Evolutionary conservation across 2,329 filamentous ascomycete species (phyloP).

Genomic region (Colletotrichum eleusines): DNA sequence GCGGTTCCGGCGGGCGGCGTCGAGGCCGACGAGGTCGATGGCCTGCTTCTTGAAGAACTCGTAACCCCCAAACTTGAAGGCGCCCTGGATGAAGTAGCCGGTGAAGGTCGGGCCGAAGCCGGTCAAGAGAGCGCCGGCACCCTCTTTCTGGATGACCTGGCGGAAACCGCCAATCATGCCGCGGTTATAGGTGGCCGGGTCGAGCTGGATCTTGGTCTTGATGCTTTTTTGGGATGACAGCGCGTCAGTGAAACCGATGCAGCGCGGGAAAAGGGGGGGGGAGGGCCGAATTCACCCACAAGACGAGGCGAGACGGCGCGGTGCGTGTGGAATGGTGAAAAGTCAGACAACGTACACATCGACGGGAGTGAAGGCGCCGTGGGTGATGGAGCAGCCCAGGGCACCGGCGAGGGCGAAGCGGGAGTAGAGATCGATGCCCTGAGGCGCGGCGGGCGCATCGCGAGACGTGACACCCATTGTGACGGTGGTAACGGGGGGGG

Average conservation of each 20-base stretch:
- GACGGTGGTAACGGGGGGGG: too few relatives aligned
- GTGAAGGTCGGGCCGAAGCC: conserved; percentile 87
- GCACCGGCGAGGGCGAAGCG: conserved; percentile 97
- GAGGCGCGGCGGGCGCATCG: too few relatives aligned
- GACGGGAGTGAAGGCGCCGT: conserved; percentile 96
- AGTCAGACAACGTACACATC: conserved; percentile 87
- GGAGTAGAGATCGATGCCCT: conserved; percentile 84
- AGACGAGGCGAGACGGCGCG: too few relatives aligned
- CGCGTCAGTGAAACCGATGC: too few relatives aligned
- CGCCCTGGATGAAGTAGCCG: conserved; percentile 94
- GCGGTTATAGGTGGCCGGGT: conserved; percentile 88
- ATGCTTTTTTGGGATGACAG: too few relatives aligned
- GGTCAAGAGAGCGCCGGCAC: conserved; percentile 86
- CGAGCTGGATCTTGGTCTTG: conserved; percentile 96
- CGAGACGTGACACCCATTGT: too few relatives aligned
- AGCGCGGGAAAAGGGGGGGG: too few relatives aligned
- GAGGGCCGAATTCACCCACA: too few relatives aligned
- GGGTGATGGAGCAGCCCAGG: conserved; percentile 97
- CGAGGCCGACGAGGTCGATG: conserved; percentile 83
- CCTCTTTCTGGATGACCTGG: conserved; percentile 86
- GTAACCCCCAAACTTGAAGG: conserved; percentile 94
- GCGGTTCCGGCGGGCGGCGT: conserved; percentile 82
- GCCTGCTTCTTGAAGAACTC: conserved; percentile 96
- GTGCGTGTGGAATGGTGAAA: too few relatives aligned
- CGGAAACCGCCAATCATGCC: conserved; percentile 89